Evolutionary conservation across 2,329 filamentous ascomycete species (phyloP).

Genomic region (Stromatinia cepivora): DNA sequence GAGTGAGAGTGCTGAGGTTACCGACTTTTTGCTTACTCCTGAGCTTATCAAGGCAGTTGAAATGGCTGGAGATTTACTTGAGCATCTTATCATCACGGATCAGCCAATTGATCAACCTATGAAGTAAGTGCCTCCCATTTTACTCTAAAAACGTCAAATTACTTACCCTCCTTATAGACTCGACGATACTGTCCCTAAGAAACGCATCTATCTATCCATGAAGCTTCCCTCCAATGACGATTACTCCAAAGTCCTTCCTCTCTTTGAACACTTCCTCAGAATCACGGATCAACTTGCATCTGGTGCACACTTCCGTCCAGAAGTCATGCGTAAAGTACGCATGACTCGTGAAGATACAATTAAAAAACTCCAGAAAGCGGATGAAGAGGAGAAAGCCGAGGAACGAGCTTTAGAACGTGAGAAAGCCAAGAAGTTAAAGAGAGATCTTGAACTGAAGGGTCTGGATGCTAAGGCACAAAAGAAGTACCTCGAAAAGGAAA

Average conservation of each 20-base stretch:
- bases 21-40: slow-evolving; percentile 80
- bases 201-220: slow-evolving; percentile 78
- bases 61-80: slow-evolving; percentile 75
- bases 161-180: slow-evolving; percentile 53
- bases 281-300: slow-evolving; percentile 80
- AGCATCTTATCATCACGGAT: slow-evolving; percentile 87
- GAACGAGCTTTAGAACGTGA: slow-evolving; percentile 72
- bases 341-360: slow-evolving; percentile 77
- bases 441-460: slow-evolving; percentile 75
- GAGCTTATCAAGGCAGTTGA: slow-evolving; percentile 80
- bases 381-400: slow-evolving; percentile 79
- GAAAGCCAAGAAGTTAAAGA: slow-evolving; percentile 82
- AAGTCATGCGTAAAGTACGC: slow-evolving; percentile 84
- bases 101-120: slow-evolving; percentile 84
- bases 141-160: background rate
- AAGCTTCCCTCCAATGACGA: slow-evolving; percentile 66
- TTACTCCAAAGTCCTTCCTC: slow-evolving; percentile 66
- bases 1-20: slow-evolving; percentile 96
- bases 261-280: slow-evolving; percentile 81
- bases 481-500: slow-evolving; percentile 80
- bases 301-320: slow-evolving; percentile 80
- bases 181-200: slow-evolving; percentile 79
- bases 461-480: slow-evolving; percentile 82
- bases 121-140: slow-evolving; percentile 59
- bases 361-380: slow-evolving; percentile 73